Evolutionary conservation across 371 early-diverging fungal species (phyloP).

Genomic region (Zychaea mexicana): DNA sequence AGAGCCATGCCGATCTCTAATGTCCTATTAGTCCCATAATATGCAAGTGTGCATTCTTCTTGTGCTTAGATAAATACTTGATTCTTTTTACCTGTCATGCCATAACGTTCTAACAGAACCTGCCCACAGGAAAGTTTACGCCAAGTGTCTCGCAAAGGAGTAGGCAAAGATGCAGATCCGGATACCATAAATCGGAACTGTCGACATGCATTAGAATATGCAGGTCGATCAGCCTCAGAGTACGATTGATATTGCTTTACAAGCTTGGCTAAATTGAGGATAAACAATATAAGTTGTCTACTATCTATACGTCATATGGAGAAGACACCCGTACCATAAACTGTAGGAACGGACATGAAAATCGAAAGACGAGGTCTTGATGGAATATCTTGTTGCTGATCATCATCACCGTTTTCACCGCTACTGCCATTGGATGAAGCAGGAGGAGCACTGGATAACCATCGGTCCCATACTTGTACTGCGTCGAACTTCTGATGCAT

Average conservation of each 20-base stretch:
- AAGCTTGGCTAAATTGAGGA: constrained; percentile 51
- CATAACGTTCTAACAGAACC: constrained; percentile 80
- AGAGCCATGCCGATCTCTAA: constrained; percentile 86
- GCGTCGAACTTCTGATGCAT: constrained; percentile 73
- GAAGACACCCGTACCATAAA: constrained; percentile 72
- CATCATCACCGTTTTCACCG: constrained; percentile 58
- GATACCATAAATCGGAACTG: constrained; percentile 81
- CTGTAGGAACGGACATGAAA: constrained; percentile 91
- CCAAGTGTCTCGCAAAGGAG: constrained; percentile 68
- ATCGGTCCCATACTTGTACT: constrained; percentile 61
- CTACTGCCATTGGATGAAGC: constrained; percentile 10
- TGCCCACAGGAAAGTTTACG: constrained; percentile 67
- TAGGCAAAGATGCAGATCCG: constrained; percentile 80
- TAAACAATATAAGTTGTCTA: no score
- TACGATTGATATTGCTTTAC: constrained; percentile 45
- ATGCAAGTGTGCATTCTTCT: not conserved
- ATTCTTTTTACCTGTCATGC: constrained; percentile 67
- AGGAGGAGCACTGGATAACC: constrained; percentile 32
- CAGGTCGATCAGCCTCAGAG: constrained; percentile 24
- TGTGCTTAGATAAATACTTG: not conserved
- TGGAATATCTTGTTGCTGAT: constrained; percentile 45
- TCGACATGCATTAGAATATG: constrained; percentile 49
- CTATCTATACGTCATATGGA: no score
- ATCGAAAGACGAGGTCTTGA: constrained; percentile 45
- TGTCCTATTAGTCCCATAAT: no score